These are phyloP conservation scores for Staphylotrichum tortipilum DNA, from an alignment of 495 filamentous ascomycete species.

Conservation along the genomic window DNA sequence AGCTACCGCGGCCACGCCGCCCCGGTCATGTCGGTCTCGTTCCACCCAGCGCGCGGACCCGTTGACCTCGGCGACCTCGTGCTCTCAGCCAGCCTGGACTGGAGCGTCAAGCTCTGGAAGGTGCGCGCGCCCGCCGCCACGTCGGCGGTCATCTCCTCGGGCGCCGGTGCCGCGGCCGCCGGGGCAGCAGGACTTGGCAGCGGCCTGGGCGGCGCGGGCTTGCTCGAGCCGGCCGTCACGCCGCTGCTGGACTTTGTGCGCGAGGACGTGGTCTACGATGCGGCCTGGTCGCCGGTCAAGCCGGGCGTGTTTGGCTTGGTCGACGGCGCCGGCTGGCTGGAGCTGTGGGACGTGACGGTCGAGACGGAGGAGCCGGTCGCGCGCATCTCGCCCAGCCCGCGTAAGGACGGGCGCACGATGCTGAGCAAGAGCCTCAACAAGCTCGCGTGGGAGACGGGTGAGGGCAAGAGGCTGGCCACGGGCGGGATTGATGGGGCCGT, in stretches of 20 bases:
- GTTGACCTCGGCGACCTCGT: slow-evolving; percentile 95
- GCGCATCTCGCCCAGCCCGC: slow-evolving; percentile 57
- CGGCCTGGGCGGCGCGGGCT: not conserved
- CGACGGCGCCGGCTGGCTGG: slow-evolving; percentile 85
- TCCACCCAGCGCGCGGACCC: slow-evolving; percentile 83
- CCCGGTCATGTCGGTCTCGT: slow-evolving; percentile 91
- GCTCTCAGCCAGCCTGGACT: slow-evolving; percentile 78
- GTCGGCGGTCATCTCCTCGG: slow-evolving; percentile 30
- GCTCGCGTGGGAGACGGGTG: slow-evolving; percentile 82
- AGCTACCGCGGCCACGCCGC: slow-evolving; percentile 81
- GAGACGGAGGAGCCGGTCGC: slow-evolving; percentile 87
- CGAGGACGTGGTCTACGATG: slow-evolving; percentile 95
- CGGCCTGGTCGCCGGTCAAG: slow-evolving; percentile 82
- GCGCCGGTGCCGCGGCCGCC: slow-evolving; percentile 37
- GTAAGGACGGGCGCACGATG: slow-evolving; percentile 49
- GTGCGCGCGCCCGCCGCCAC: slow-evolving; percentile 68
- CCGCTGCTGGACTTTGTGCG: slow-evolving; percentile 83
- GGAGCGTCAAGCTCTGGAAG: slow-evolving; percentile 96
- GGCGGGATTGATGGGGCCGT: slow-evolving; percentile 85
- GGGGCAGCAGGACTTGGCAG: slow-evolving; percentile 21
- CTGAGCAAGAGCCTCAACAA: slow-evolving; percentile 81
- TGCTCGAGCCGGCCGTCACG: slow-evolving; percentile 39
- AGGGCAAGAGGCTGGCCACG: slow-evolving; percentile 77
- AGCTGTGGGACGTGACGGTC: slow-evolving; percentile 89
- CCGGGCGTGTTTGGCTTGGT: slow-evolving; percentile 91